Base-by-base conservation (phyloP, 2,329 filamentous ascomycete species). In the Didymella exigua region DNA sequence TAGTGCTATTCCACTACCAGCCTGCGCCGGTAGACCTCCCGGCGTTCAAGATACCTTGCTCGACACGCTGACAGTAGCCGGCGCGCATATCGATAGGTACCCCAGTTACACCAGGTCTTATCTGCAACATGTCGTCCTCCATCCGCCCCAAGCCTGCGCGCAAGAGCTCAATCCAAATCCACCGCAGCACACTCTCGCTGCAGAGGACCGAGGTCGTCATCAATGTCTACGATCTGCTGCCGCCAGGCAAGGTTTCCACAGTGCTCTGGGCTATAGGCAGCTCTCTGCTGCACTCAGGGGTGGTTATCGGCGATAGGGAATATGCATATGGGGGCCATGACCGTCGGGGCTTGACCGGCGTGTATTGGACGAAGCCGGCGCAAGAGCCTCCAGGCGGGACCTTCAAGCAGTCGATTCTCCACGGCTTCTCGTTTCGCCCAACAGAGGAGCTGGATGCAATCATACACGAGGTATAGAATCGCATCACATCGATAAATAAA, bases 281-380 rank as follows among this genome's bases (percentile, higher is more conserved):
- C 40, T 90, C 88, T 5, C 85, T 96, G 29, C 83, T 95, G 5
- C 91, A 96, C 73, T 90, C 90, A 0, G 91, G 90, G 47, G 88
- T 96, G 49, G 89, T 92, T 34, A 90, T 95, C 75, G 87, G 88
- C 71, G 85, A 88, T 62, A 84, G 81, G 60, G 91, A 96, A 78
- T 96, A 95, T 71, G 91, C 91, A 19, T 96, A 91, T 68, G 91
- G 91, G 37, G 91, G 91, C 1, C 91, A 96, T 72, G 86, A 90
- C 69, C 84, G 84, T 63, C 84, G 79, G 44, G 84, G 84, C 21
- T 75, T 88, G 52, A 93, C 89, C 4, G 91, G 91, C 43, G 90
- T 96, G 8, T 96, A 95, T 77, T 92, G 87, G 86, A 93, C 90
- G 14, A 86, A 73, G 66, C 90, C 91, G 1, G 82, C 81, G 61